Evolutionary conservation across 306 rosid species (phyloP).

Genomic region (Begonia peltatifolia): DNA sequence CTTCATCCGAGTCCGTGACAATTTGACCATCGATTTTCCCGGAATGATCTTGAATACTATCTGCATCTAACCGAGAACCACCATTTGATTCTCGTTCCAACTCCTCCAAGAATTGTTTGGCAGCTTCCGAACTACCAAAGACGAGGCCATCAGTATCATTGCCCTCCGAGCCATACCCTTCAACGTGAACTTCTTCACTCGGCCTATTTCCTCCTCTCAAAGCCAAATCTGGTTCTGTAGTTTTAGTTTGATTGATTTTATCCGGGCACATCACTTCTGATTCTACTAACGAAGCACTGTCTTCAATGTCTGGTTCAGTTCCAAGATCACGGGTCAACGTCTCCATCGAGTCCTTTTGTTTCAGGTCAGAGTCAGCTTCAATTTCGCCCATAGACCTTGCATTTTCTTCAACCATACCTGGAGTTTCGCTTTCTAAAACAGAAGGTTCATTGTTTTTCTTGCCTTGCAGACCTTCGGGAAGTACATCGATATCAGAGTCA

Average conservation of each 20-base stretch:
- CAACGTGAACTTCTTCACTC: slow-evolving; percentile 27
- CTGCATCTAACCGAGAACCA: slow-evolving; percentile 36
- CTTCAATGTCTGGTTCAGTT: slow-evolving; percentile 11
- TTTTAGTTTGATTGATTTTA: slow-evolving; percentile 14
- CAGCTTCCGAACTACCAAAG: slow-evolving; percentile 59
- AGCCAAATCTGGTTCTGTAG: slow-evolving; percentile 4
- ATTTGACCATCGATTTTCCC: slow-evolving; percentile 80
- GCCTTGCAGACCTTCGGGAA: slow-evolving; percentile 11
- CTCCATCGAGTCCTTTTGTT: slow-evolving; percentile 1
- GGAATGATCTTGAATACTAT: slow-evolving; percentile 32
- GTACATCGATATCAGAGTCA: slow-evolving; percentile 8
- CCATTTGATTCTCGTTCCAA: slow-evolving; percentile 41
- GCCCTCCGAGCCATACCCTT: slow-evolving; percentile 33
- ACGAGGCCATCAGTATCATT: slow-evolving; percentile 37
- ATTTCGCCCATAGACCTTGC: slow-evolving; percentile 11
- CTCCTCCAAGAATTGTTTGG: slow-evolving; percentile 50
- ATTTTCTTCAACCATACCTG: slow-evolving; percentile 4
- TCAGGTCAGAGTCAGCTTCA: slow-evolving; percentile 9
- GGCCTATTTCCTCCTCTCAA: slow-evolving; percentile 4
- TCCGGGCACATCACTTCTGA: slow-evolving; percentile 8
- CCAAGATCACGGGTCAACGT: slow-evolving; percentile 2
- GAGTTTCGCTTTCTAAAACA: slow-evolving; percentile 8
- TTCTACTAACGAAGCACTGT: slow-evolving; percentile 11
- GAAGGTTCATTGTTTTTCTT: slow-evolving; percentile 6
- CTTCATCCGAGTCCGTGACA: slow-evolving; percentile 83